Evolutionary conservation across 2,329 filamentous ascomycete genomes (phyloP).

Genomic region (Cladosporium cucumerinum): DNA sequence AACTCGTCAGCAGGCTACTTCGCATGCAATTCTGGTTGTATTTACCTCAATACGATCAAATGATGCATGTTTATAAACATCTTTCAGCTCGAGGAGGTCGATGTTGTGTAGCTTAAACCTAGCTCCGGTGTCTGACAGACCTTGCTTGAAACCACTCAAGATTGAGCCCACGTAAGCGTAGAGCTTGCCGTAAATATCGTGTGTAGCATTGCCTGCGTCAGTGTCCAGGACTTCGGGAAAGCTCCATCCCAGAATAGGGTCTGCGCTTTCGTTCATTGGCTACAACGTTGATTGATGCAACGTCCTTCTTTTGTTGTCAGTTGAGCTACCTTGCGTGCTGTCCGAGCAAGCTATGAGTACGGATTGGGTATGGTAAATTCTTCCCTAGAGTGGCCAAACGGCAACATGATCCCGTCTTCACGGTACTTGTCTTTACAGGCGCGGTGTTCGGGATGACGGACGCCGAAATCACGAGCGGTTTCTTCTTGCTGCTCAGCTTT

Average conservation of each 20-base stretch:
- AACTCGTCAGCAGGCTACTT: background rate
- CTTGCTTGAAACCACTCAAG: background rate
- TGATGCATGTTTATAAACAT: slow-evolving; percentile 6
- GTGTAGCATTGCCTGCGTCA: background rate
- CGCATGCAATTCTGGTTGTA: background rate
- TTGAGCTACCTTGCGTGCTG: background rate
- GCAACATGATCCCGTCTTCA: slow-evolving; percentile 41
- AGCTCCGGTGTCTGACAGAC: background rate
- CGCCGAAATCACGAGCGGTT: slow-evolving; percentile 24
- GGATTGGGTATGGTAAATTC: slow-evolving; percentile 41
- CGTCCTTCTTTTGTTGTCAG: background rate
- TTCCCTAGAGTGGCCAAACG: slow-evolving; percentile 36
- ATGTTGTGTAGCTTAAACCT: background rate
- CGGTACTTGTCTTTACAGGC: slow-evolving; percentile 33
- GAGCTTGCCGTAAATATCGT: background rate
- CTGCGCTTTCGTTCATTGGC: background rate
- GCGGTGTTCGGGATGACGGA: slow-evolving; percentile 28
- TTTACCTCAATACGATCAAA: slow-evolving; percentile 43
- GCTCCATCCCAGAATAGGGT: background rate
- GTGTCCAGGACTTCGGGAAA: background rate
- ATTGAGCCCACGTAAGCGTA: background rate
- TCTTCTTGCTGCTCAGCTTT: background rate
- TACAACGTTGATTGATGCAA: background rate
- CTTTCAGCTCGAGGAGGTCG: background rate
- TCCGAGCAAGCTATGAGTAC: slow-evolving; percentile 29